Conservation (phyloP, 768 basidiomycete genomes). For the Collybia sordida region DNA sequence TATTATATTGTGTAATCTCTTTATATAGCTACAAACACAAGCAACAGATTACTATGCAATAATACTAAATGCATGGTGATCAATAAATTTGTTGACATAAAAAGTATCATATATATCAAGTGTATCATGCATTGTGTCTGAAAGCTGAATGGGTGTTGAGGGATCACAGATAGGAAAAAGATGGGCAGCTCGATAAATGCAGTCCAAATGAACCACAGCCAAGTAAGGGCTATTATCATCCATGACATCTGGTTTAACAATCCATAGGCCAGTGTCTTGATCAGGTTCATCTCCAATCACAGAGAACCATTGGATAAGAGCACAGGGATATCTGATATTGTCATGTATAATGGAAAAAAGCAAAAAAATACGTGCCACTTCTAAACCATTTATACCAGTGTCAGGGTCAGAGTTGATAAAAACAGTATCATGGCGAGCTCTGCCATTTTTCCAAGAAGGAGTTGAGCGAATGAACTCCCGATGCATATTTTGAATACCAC, state of each 20-base stretch:
- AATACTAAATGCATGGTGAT: background rate
- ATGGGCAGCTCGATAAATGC: background rate
- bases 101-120: background rate
- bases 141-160: background rate
- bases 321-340: no score
- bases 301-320: background rate
- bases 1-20: no score
- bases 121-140: background rate
- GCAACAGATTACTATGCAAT: no score
- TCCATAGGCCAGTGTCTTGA: background rate
- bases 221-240: background rate
- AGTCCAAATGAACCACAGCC: background rate
- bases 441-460: no score
- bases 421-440: background rate
- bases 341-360: background rate
- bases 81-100: conserved; percentile 1
- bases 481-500: no score
- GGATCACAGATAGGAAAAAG: background rate
- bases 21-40: no score
- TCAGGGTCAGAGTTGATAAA: background rate
- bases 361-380: background rate
- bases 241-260: background rate
- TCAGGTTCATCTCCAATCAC: background rate
- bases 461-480: no score
- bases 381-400: background rate